Evolutionary conservation across 192 early-diverging fungal genomes (phyloP), one percentile per base, ranked within the genome.

Genomic region (Umbelopsis vinacea): DNA sequence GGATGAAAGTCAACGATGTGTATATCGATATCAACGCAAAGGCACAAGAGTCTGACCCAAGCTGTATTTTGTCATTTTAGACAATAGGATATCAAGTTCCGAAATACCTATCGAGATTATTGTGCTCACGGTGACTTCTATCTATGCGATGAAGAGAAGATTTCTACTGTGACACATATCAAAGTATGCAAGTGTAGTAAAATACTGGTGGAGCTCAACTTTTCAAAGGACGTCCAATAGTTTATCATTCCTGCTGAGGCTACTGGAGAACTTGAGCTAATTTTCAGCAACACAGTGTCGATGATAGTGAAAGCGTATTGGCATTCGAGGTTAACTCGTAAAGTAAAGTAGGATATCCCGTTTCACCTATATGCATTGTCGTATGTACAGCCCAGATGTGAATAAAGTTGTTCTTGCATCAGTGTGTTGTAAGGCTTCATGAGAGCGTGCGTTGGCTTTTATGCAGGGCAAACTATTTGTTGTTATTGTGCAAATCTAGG

Each of bases 1-100:
- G 57, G 57, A 63, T 63, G 57, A 14, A 22, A 38, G 57, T 63
- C 17, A 63, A 63, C 37, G 57, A 63, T 6, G 15, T 37, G 0
- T 29, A 63, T 6, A 0, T 24, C 6, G 37, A 29, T 2, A 37
- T 29, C 29, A 63, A 63, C 22, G 57, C 37, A 14, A 38, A 63
- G 10, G 10, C 11, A 5, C 57, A 63, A 26, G 15, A 21, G 5
- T 17, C 0, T 63, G 24, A 63, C 22, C 22, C 3, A 22, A 19
- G 0, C 11, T 33, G 57, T 17, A 17, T 63, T 19, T 17, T 63
- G 6, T 63, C 57, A 10, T 63, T 63, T 26, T 63, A 24, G 57
- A 63, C 7, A 17, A 29, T n/a, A 38, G 15, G 37, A 4, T 26
- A 11, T 63, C 57, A 6, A 29, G 10, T 63, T 63, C 29, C 57